phyloP scores from a whole-genome alignment of 805 yeast genomes.

The Saturnispora hagleri region DNA sequence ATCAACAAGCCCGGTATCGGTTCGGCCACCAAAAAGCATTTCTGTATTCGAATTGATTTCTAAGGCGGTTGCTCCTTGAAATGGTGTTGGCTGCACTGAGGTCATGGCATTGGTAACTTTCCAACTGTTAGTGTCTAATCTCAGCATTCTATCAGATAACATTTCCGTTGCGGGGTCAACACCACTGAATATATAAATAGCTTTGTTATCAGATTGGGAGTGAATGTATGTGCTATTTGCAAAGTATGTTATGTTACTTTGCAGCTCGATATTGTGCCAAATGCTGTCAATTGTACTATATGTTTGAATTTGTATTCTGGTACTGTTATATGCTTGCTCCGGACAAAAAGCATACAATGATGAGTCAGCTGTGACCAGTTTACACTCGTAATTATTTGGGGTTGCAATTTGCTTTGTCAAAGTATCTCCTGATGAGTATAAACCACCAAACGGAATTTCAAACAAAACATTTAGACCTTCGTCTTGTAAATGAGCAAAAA shows the following conservation, averaged over 20 bases:
- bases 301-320: conserved; percentile 6
- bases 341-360: conserved; percentile 22
- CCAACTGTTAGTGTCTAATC: conserved; percentile 31
- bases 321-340: neutral
- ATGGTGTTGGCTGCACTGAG: conserved; percentile 45
- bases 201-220: conserved; percentile 28
- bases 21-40: conserved; percentile 58
- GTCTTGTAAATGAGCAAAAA: conserved; percentile 11
- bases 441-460: conserved; percentile 21
- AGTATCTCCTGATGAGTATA: conserved; percentile 17
- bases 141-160: conserved; percentile 35
- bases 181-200: conserved; percentile 52
- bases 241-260: conserved; percentile 14
- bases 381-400: conserved; percentile 17
- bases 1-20: conserved; percentile 56
- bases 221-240: conserved; percentile 35
- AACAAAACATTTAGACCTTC: conserved; percentile 14
- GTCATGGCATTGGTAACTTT: conserved; percentile 34
- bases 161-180: conserved; percentile 14
- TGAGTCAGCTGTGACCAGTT: conserved; percentile 15
- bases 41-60: conserved; percentile 38
- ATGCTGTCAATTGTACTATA: conserved; percentile 4
- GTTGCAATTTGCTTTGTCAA: conserved; percentile 12
- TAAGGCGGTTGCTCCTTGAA: conserved; percentile 41
- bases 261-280: conserved; percentile 21